phyloP scores from a whole-genome alignment of 371 early-diverging fungal species.

The Mucor velutinosus region DNA sequence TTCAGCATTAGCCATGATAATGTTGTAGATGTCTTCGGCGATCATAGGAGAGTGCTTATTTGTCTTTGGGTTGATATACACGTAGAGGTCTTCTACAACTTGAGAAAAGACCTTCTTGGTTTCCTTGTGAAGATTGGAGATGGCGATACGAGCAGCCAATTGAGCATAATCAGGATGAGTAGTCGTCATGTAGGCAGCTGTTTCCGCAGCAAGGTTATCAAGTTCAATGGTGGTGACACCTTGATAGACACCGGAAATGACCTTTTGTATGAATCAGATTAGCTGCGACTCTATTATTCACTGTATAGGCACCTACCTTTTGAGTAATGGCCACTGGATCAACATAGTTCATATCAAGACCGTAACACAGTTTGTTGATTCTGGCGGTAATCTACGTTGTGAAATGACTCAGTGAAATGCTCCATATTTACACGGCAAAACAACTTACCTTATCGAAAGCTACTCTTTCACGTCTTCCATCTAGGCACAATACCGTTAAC shows the following conservation, averaged over 20 bases:
- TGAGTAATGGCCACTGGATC: slow-evolving; percentile 86
- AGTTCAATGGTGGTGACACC: slow-evolving; percentile 90
- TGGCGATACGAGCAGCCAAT: slow-evolving; percentile 90
- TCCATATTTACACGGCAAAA: background rate
- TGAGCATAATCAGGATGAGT: slow-evolving; percentile 93
- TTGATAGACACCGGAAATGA: slow-evolving; percentile 87
- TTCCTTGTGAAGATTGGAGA: slow-evolving; percentile 91
- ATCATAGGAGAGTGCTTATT: slow-evolving; percentile 78
- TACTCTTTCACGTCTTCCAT: slow-evolving; percentile 82
- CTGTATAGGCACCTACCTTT: slow-evolving; percentile 55
- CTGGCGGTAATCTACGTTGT: slow-evolving; percentile 81
- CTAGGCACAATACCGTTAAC: slow-evolving; percentile 33
- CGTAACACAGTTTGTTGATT: slow-evolving; percentile 86
- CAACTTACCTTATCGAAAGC: slow-evolving; percentile 81
- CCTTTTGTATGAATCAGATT: slow-evolving; percentile 20
- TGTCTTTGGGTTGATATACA: slow-evolving; percentile 80
- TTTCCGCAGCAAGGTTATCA: slow-evolving; percentile 91
- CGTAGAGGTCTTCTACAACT: slow-evolving; percentile 65
- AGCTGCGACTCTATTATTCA: background rate
- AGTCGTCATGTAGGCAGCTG: slow-evolving; percentile 88
- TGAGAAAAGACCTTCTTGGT: slow-evolving; percentile 81
- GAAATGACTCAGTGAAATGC: background rate
- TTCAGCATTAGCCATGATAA: slow-evolving; percentile 72
- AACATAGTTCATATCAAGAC: slow-evolving; percentile 82
- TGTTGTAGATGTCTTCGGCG: slow-evolving; percentile 63